A percentile compares a stretch with the other conserved stretches of the same genome.
phyloP scores from a whole-genome alignment of 768 basidiomycete species.

The Coprinopsis marcescibilis region DNA sequence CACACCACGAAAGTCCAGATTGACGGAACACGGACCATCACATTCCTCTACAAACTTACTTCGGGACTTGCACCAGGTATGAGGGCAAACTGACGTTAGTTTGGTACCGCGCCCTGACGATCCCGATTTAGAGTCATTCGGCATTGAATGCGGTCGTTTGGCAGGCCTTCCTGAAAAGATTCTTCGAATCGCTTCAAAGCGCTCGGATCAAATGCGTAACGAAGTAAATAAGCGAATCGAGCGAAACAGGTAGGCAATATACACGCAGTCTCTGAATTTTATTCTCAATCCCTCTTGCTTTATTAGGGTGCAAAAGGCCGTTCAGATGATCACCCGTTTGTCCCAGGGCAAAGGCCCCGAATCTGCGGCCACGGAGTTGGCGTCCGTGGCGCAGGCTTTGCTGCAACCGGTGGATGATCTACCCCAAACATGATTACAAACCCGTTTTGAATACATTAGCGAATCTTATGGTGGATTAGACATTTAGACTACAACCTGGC shows the following conservation, averaged over 20 bases:
- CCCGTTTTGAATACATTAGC: neutral
- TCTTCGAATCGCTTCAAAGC: slow-evolving; percentile 51
- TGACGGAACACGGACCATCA: slow-evolving; percentile 73
- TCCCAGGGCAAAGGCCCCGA: slow-evolving; percentile 14
- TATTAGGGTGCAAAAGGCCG: slow-evolving; percentile 18
- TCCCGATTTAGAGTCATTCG: slow-evolving; percentile 61
- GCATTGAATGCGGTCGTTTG: slow-evolving; percentile 86
- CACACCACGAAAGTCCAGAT: slow-evolving; percentile 65
- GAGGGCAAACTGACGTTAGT: slow-evolving; percentile 4
- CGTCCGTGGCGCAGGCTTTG: slow-evolving; percentile 11
- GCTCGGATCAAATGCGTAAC: slow-evolving; percentile 49
- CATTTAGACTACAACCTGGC: no score
- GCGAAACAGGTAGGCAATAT: slow-evolving; percentile 41
- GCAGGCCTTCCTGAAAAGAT: slow-evolving; percentile 76
- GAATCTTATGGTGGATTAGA: neutral
- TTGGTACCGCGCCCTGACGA: neutral
- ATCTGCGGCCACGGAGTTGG: slow-evolving; percentile 21
- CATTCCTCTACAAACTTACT: slow-evolving; percentile 78
- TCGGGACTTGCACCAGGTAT: slow-evolving; percentile 61
- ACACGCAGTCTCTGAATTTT: neutral
- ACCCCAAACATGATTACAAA: slow-evolving; percentile 9
- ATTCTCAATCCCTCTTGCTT: neutral
- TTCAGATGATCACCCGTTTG: slow-evolving; percentile 23
- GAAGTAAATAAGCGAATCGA: slow-evolving; percentile 44
- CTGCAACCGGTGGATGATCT: neutral